A percentile compares a stretch with the other conserved stretches of the same genome.
These are phyloP conservation scores for Evernia prunastri DNA, from an alignment of 495 filamentous ascomycete genomes.

Conservation along the genomic window DNA sequence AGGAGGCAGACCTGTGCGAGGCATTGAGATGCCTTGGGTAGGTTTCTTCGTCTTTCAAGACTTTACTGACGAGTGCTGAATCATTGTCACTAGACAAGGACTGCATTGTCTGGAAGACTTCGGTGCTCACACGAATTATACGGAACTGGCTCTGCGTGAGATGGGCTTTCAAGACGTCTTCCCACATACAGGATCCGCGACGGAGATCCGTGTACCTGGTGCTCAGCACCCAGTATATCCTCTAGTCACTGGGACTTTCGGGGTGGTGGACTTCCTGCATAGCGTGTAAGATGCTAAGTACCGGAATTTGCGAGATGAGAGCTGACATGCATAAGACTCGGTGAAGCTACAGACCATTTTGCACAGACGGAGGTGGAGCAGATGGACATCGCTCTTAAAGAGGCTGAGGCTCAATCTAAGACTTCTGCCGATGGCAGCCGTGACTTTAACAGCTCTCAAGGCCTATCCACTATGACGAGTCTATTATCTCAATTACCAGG, in stretches of 20 bases:
- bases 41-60: neutral
- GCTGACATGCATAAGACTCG: slow-evolving; percentile 28
- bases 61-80: neutral
- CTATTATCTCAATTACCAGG: slow-evolving; percentile 74
- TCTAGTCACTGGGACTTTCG: slow-evolving; percentile 84
- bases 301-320: slow-evolving; percentile 31
- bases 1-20: slow-evolving; percentile 82
- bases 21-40: slow-evolving; percentile 74
- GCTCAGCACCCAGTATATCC: slow-evolving; percentile 62
- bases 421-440: slow-evolving; percentile 33
- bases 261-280: slow-evolving; percentile 92
- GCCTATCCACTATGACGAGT: slow-evolving; percentile 51
- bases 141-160: slow-evolving; percentile 79
- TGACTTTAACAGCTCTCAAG: slow-evolving; percentile 29
- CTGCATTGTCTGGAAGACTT: slow-evolving; percentile 95
- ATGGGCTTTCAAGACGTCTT: slow-evolving; percentile 79
- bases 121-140: slow-evolving; percentile 91
- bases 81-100: slow-evolving; percentile 46
- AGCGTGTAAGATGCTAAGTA: slow-evolving; percentile 48
- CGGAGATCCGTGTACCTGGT: slow-evolving; percentile 66
- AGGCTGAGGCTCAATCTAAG: slow-evolving; percentile 48
- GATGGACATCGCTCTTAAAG: slow-evolving; percentile 66
- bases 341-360: slow-evolving; percentile 92
- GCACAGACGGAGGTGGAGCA: slow-evolving; percentile 92
- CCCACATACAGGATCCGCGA: slow-evolving; percentile 69